Conservation (phyloP, 2,329 filamentous ascomycete genomes). For the Fusarium sp. region DNA sequence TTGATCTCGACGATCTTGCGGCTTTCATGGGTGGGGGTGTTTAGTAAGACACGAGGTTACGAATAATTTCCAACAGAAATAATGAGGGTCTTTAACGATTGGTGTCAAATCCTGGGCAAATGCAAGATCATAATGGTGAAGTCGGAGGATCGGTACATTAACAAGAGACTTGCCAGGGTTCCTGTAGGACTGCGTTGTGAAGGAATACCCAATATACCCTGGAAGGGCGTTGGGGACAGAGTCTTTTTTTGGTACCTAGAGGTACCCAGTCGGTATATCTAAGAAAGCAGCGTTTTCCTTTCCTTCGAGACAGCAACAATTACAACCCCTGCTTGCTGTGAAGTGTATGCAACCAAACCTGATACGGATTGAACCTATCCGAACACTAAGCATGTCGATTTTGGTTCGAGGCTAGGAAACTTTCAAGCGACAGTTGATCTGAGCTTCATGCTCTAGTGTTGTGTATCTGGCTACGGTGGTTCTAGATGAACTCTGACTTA, state of each 20-base stretch:
- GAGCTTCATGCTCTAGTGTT: neutral
- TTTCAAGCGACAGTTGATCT: neutral
- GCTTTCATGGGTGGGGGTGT: conserved; percentile 72
- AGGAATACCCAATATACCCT: conserved; percentile 46
- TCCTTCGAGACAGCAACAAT: neutral
- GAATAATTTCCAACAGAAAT: conserved; percentile 1
- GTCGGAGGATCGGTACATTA: neutral
- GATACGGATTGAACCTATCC: neutral
- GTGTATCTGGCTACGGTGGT: neutral
- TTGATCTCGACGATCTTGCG: conserved; percentile 69
- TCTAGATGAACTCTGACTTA: neutral
- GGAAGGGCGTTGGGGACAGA: conserved; percentile 43
- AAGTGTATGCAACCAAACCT: neutral
- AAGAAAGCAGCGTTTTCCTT: conserved; percentile 23
- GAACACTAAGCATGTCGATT: neutral
- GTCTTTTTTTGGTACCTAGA: conserved; percentile 27
- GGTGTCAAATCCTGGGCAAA: conserved; percentile 1
- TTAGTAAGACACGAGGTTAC: conserved; percentile 43
- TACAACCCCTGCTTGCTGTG: neutral
- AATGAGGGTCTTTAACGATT: conserved; percentile 20
- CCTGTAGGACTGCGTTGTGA: conserved; percentile 38
- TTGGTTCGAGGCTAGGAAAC: neutral
- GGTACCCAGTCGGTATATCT: neutral
- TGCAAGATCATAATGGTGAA: conserved; percentile 17
- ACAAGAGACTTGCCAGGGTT: conserved; percentile 1